phyloP scores from a whole-genome alignment of 2,329 filamentous ascomycete species.

The Penicillium frequentans region DNA sequence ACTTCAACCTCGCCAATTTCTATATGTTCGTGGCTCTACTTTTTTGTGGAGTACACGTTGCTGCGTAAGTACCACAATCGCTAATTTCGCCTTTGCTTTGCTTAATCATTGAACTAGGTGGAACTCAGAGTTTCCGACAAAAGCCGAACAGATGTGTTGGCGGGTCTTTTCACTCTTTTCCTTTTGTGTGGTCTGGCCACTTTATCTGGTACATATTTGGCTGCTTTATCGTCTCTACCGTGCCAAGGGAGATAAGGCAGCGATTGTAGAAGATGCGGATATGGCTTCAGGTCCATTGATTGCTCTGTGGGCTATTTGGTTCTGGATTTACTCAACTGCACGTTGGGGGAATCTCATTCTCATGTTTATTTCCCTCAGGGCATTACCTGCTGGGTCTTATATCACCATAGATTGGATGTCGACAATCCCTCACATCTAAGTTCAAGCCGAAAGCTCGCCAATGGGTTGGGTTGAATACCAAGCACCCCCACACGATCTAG shows the following conservation, averaged over 20 bases:
- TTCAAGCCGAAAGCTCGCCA: too few species aligned
- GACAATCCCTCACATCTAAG: slow-evolving; percentile 9
- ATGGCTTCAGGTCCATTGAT: not conserved
- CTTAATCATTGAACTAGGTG: not conserved
- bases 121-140: slow-evolving; percentile 6
- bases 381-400: slow-evolving; percentile 10
- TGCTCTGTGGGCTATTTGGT: not conserved
- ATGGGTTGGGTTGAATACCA: too few species aligned
- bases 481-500: too few species aligned
- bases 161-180: slow-evolving; percentile 4
- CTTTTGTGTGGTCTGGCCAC: not conserved
- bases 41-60: slow-evolving; percentile 10
- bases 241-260: not conserved
- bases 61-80: slow-evolving; percentile 2
- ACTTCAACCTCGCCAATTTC: not conserved
- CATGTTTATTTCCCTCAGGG: slow-evolving; percentile 11
- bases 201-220: not conserved
- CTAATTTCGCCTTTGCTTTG: not conserved
- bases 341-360: slow-evolving; percentile 8
- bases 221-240: not conserved
- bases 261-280: not conserved
- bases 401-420: slow-evolving; percentile 7
- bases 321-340: not conserved
- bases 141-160: not conserved
- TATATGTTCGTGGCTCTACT: slow-evolving; percentile 1